Percentiles rank a stretch among this genome's conserved stretches.
Evolutionary conservation across 306 rosid species (phyloP).

Genomic region (Dalbergia cultrata): DNA sequence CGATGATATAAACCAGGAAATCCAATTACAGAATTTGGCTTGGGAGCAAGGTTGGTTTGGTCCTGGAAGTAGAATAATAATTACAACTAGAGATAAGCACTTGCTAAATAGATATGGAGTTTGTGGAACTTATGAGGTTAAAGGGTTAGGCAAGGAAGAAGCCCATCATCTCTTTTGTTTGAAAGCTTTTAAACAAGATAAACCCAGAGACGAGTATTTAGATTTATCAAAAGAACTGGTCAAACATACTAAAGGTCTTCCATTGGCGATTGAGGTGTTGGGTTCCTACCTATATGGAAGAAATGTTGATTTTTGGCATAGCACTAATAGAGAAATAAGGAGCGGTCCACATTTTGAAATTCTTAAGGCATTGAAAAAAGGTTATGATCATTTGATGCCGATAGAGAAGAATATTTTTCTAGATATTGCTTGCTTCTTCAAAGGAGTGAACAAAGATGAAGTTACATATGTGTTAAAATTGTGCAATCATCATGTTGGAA

Average conservation of each 20-base stretch:
- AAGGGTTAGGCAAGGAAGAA: not conserved
- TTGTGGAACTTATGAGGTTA: not conserved
- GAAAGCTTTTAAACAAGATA: not conserved
- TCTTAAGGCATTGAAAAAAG: not conserved
- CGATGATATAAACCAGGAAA: not conserved
- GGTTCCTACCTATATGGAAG: not conserved
- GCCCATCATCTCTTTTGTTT: not conserved
- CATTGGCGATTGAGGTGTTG: constrained; percentile 27
- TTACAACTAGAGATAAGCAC: constrained; percentile 33
- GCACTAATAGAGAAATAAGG: not conserved
- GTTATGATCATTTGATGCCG: not conserved
- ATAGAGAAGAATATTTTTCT: not conserved
- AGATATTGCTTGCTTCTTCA: not conserved
- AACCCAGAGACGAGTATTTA: constrained; percentile 6
- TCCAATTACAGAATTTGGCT: not conserved
- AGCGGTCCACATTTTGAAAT: not conserved
- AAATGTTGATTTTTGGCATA: not conserved
- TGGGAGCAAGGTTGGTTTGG: not conserved
- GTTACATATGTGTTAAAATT: not conserved
- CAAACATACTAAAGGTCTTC: not conserved
- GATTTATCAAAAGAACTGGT: not conserved
- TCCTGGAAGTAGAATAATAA: constrained; percentile 27
- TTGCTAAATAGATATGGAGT: not conserved
- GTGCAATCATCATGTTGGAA: not conserved
- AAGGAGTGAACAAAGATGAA: not conserved